Evolutionary conservation across 352 stramenopile species (phyloP), one percentile per base, ranked within the genome.

Genomic region (Pelagophyceae sp.): DNA sequence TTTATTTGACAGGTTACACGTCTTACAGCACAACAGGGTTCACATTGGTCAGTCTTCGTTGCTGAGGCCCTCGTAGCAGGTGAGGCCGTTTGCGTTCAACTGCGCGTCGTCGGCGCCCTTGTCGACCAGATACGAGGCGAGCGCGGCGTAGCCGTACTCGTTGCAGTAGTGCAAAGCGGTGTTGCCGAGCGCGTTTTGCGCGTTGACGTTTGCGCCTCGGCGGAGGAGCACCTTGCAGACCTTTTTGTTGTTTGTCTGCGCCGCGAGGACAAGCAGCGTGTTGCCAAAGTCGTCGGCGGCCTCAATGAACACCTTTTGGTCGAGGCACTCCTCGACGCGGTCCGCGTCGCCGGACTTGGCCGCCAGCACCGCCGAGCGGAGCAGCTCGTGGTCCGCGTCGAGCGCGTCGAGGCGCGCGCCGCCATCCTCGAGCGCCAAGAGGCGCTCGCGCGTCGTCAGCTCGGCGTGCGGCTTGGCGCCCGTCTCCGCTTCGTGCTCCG

Each of bases 101-200:
- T 96, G 88, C 75, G 85, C 90, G 84, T 98, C 92, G 80, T 94
- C 86, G 0, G 93, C 94, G 75, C 93, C 94, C 77, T 98, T 98
- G 71, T 77, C 77, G 77, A 93, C 90, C 76, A 98, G 77, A 80
- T 98, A 98, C 50, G 97, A 92, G 67, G 89, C 91, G 69, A 98
- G 83, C 72, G 89, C 85, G 37, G 75, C 82, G 84, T 97, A 90
- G 54, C 92, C 91, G 87, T 97, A 98, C 82, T 94, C 91, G 85
- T 93, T 87, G 75, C 96, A 89, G 76, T 97, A 98, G 81, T 98
- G 95, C 76, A 98, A 83, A 27, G 90, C 92, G 35, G 93, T 97
- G 84, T 98, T 98, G 51, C 95, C 95, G 72, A 91, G 88, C 77
- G 95, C 80, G 80, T 98, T 98, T 87, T 98, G 91, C 35, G 90